phyloP scores from a whole-genome alignment of 139 green algal species.

The Chlorella sorokiniana region DNA sequence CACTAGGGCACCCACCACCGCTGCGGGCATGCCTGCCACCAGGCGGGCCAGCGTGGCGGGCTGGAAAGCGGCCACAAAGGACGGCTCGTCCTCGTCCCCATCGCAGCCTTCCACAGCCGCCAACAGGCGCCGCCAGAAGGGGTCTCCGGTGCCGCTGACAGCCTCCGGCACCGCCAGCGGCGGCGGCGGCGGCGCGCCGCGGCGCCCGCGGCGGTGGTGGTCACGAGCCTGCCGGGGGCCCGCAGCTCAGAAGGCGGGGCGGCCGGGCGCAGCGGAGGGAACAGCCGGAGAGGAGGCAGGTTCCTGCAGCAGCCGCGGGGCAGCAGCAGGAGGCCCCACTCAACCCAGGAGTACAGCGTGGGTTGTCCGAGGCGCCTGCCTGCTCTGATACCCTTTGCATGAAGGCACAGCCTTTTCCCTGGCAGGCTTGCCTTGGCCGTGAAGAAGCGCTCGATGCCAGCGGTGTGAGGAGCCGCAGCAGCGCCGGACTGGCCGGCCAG shows the following conservation, averaged over 20 bases:
- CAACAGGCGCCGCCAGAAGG: slow-evolving; percentile 38
- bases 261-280: slow-evolving; percentile 5
- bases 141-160: slow-evolving; percentile 35
- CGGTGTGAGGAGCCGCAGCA: background rate
- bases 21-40: slow-evolving; percentile 17
- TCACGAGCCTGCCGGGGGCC: slow-evolving; percentile 19
- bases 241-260: slow-evolving; percentile 9
- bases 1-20: slow-evolving; percentile 30
- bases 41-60: background rate
- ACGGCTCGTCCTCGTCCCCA: background rate
- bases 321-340: too few species aligned
- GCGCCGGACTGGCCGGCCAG: background rate
- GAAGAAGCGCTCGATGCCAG: slow-evolving; percentile 9
- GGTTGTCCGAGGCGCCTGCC: too few species aligned
- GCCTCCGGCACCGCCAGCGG: slow-evolving; percentile 6
- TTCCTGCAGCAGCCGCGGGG: background rate
- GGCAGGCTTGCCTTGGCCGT: background rate
- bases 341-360: too few species aligned
- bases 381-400: too few species aligned
- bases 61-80: slow-evolving; percentile 29
- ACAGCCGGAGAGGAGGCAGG: slow-evolving; percentile 6
- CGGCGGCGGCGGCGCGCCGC: background rate
- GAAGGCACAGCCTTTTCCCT: too few species aligned
- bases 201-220: slow-evolving; percentile 20
- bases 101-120: slow-evolving; percentile 30